Evolutionary conservation across 306 rosid genomes (phyloP).

Genomic region (Morella rubra): DNA sequence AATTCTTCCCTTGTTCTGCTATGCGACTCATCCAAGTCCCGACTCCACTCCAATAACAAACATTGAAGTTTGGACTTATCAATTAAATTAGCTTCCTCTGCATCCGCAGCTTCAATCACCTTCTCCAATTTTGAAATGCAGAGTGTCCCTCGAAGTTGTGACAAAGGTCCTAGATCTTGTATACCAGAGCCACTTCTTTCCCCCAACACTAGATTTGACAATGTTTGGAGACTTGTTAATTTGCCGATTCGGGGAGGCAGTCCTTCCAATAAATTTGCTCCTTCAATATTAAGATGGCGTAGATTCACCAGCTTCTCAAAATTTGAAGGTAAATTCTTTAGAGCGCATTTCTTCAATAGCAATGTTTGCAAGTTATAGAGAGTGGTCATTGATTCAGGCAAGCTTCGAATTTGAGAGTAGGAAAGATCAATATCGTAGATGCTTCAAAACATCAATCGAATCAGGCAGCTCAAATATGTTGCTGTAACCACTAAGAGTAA

Average conservation of each 20-base stretch:
- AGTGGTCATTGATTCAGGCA: slow-evolving; percentile 3
- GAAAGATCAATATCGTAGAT: slow-evolving; percentile 10
- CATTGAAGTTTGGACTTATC: not conserved
- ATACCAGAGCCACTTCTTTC: not conserved
- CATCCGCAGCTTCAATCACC: not conserved
- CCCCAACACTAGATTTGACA: not conserved
- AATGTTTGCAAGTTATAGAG: slow-evolving; percentile 22
- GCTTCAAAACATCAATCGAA: slow-evolving; percentile 6
- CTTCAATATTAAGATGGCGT: not conserved
- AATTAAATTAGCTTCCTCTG: not conserved
- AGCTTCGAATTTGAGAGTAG: not conserved
- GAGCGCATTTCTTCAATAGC: not conserved
- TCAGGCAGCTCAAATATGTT: not conserved
- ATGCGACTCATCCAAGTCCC: not conserved
- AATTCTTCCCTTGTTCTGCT: no score
- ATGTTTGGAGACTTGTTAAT: not conserved
- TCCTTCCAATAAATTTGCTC: not conserved
- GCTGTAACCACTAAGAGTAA: not conserved
- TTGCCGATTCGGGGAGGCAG: not conserved
- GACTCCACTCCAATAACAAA: not conserved
- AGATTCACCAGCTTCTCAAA: not conserved
- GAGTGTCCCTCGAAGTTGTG: slow-evolving; percentile 3
- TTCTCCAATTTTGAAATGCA: slow-evolving; percentile 12
- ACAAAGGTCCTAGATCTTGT: not conserved
- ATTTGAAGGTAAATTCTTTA: not conserved